Evolutionary conservation across 306 rosid genomes (phyloP).

Genomic region (Medicago ruthenica): DNA sequence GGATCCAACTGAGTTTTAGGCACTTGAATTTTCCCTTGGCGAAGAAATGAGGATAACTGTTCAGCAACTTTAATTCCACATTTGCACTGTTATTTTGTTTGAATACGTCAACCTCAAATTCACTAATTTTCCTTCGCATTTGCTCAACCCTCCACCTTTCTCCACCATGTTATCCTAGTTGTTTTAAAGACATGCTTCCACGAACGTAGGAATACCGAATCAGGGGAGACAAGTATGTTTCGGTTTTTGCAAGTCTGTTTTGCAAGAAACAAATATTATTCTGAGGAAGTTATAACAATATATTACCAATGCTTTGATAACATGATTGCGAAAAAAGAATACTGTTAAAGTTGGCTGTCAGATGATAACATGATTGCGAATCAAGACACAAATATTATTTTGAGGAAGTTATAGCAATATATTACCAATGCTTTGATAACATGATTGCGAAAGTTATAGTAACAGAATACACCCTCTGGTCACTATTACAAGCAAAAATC

Average conservation of each 20-base stretch:
- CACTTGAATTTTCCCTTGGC: neutral
- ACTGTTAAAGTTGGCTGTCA: neutral
- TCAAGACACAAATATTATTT: neutral
- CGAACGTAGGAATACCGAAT: neutral
- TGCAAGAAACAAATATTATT: neutral
- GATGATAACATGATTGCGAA: no score
- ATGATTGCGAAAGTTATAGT: neutral
- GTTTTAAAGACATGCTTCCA: slow-evolving; percentile 6
- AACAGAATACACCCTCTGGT: no score
- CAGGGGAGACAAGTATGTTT: slow-evolving; percentile 10
- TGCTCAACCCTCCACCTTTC: no score
- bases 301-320: slow-evolving; percentile 19
- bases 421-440: slow-evolving; percentile 9
- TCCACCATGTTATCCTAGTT: no score
- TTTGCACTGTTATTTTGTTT: no score
- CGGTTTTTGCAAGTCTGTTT: neutral
- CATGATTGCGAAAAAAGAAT: neutral
- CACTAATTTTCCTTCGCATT: no score
- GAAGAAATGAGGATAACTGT: slow-evolving; percentile 46
- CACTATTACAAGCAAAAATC: no score
- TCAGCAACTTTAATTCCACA: slow-evolving; percentile 38
- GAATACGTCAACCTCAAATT: no score
- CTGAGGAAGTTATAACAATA: neutral
- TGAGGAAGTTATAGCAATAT: neutral
- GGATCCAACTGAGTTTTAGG: neutral